Conservation (phyloP, 805 yeast genomes). For the Teunomyces kruisii region DNA sequence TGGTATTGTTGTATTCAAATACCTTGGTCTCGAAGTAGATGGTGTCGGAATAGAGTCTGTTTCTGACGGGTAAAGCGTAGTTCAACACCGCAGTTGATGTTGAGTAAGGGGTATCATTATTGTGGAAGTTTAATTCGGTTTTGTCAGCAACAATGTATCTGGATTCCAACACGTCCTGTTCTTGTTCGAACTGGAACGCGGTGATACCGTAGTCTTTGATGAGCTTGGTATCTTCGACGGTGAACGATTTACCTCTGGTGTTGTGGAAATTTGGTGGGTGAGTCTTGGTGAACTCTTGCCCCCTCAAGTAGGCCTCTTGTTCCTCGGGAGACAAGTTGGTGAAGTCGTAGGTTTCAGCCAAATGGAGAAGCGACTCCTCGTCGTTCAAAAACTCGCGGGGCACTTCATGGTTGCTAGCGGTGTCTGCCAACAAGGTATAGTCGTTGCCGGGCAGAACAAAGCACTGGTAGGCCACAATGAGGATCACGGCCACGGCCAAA, state of each 20-base stretch:
- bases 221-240: conserved; percentile 17
- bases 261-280: conserved; percentile 34
- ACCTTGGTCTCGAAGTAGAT: conserved; percentile 63
- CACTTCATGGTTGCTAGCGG: conserved; percentile 14
- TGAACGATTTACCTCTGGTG: conserved; percentile 32
- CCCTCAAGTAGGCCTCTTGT: conserved; percentile 34
- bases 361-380: conserved; percentile 33
- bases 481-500: not conserved
- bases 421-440: conserved; percentile 3
- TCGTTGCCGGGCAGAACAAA: not conserved
- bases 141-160: conserved; percentile 39
- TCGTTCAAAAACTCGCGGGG: conserved; percentile 42
- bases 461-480: not conserved
- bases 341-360: conserved; percentile 39
- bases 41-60: conserved; percentile 33
- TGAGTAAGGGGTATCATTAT: conserved; percentile 39
- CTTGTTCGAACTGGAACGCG: conserved; percentile 44
- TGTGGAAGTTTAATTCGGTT: conserved; percentile 36
- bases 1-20: conserved; percentile 26
- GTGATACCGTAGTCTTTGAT: conserved; percentile 33
- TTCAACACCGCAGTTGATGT: conserved; percentile 41
- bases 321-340: conserved; percentile 41
- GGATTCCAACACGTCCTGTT: conserved; percentile 28
- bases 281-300: conserved; percentile 31
- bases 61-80: conserved; percentile 37